Evolutionary conservation across 768 basidiomycete species (phyloP), one percentile per base, ranked within the genome.

Genomic region (Naganishia vaughanmartiniae): DNA sequence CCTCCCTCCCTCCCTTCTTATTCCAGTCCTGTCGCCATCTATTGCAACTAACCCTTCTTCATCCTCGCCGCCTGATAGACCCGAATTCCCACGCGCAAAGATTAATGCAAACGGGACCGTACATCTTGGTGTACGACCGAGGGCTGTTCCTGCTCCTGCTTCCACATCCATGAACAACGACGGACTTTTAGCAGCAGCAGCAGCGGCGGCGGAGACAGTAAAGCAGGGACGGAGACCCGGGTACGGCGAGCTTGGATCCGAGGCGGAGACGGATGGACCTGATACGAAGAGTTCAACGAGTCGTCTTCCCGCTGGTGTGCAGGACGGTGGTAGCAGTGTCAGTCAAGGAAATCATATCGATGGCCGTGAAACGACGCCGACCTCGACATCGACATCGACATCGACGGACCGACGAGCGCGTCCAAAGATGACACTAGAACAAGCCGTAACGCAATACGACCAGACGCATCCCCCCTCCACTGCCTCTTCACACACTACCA

Each of bases 51-150:
- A 12, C 21, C 33, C 28, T 56, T 28, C 14, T 4, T 33, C 4
- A 14, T 21, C 7, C 33, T 56, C 33, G 55, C 55, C 17, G 1
- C 33, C 4, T 24, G 21, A 4, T 63, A 63, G 60, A 12, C 60
- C 60, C 5, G 36, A 63, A 45, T 63, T 46, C 60, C 60, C 60
- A 26, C 19, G 60, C 36, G 60, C 60, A 21, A 63, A 30, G 24
- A 63, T 63, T 42, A n/a, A 63, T 26, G 60, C 42, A 26, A 34
- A 46, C 19, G 60, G 60, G 7, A 42, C 42, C 5, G 60, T 63
- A 9, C 60, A 63, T 30, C 36, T 63, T 36, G 60, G 60, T 34
- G 60, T 63, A 4, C 30, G 60, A 10, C 60, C 60, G 21, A 42
- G 60, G 42, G 11, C 26, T 1, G 34, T 26, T 63, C 60, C 60